Base-by-base conservation (phyloP, 768 basidiomycete genomes). In the Xerocomellus dryophilus region DNA sequence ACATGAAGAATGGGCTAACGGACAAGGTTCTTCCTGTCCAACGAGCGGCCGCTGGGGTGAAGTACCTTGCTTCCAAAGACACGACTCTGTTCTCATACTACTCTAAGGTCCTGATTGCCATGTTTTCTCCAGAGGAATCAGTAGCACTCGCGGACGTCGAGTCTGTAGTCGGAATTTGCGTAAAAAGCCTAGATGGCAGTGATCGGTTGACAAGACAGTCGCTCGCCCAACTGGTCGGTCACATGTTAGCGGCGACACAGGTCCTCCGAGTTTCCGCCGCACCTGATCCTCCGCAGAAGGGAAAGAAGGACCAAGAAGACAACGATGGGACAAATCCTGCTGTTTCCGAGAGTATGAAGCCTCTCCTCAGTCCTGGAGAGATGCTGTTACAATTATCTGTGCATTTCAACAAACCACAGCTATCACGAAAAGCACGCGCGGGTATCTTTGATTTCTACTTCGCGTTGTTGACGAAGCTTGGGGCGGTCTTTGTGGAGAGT, bases 361-460 rank as follows among this genome's bases (percentile, higher is more conserved):
- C 89, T 0, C 80, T 94, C 35, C 74, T 93, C 51, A 80, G 82
- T 1, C 82, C 86, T 0, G 71, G 71, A 15, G 92, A 95, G 61
- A 96, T 98, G 93, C 72, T 98, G 10, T 67, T 66, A n/a, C 83
- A 84, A 48, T 78, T 98, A 4, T 93, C 93, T 0, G 69, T 71
- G 0, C 86, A 88, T 27, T 91, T 93, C 74, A 96, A 92, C 75
- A 90, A 86, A 66, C 72, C 82, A 2, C 76, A 81, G 35, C 63
- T 81, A 0, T 77, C 87, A 1, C 83, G 89, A 36, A 85, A 85
- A 69, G 81, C 82, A 2, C 82, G 90, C 20, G 85, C 93, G 32
- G 93, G 92, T 7, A 81, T 98, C 21, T 86, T 97, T 65, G 92
- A 97, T 58, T 86, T 92, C 61, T 97, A 98, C 63, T 79, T 85